A percentile compares a stretch with the other conserved stretches of the same genome.
Evolutionary conservation across 805 yeast genomes (phyloP).

Genomic region (Candida sithepensis): DNA sequence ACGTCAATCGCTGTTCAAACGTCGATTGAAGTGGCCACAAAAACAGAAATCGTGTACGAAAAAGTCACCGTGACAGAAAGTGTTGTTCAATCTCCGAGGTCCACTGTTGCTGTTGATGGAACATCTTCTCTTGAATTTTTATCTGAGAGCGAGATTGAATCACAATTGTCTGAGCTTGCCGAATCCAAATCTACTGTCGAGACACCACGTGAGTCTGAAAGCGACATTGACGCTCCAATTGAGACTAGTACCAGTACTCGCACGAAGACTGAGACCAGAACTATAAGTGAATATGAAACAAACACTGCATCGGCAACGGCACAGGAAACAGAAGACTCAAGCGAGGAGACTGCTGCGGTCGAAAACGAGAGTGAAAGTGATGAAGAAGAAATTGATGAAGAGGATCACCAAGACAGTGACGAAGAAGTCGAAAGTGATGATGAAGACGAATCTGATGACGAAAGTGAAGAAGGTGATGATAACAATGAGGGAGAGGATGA

Average conservation of each 20-base stretch:
- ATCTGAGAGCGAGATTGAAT: neutral
- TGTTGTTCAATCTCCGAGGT: conserved; percentile 1
- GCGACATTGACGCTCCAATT: neutral
- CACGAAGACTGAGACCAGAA: too few relatives aligned
- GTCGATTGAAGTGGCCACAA: neutral
- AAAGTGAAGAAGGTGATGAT: neutral
- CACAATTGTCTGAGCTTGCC: neutral
- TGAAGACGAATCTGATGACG: neutral
- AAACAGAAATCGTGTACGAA: conserved; percentile 2
- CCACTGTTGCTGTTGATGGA: neutral
- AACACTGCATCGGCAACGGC: too few relatives aligned
- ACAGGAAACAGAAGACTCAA: neutral
- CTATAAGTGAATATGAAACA: too few relatives aligned
- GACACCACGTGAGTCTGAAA: neutral
- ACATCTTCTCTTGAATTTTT: too few relatives aligned
- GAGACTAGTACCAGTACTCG: too few relatives aligned
- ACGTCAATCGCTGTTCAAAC: conserved; percentile 7
- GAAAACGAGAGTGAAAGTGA: neutral
- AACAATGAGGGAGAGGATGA: neutral
- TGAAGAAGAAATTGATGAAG: neutral
- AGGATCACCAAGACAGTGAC: neutral
- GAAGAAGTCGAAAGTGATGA: neutral
- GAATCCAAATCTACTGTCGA: neutral
- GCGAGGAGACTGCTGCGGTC: neutral
- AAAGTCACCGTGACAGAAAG: conserved; percentile 8